These are phyloP conservation scores for Mercurialis annua DNA, from an alignment of 345 rosid genomes.

Conservation along the genomic window DNA sequence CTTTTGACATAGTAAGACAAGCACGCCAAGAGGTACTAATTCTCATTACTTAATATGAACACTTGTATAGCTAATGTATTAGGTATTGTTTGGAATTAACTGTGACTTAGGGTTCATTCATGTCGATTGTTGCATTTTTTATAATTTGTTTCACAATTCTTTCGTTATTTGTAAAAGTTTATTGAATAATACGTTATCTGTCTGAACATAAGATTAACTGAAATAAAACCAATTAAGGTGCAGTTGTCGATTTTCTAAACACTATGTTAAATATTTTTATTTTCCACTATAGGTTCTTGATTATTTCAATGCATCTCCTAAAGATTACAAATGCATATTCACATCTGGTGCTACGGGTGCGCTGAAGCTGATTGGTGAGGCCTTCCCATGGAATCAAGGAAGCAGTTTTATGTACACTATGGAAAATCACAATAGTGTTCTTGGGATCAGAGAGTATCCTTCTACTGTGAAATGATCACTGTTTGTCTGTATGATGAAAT, in stretches of 20 bases:
- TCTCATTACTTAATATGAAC: background rate
- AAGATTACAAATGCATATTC: constrained; percentile 78
- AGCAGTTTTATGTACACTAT: constrained; percentile 75
- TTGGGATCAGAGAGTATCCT: constrained; percentile 98
- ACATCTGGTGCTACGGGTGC: constrained; percentile 98
- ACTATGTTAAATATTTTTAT: no score
- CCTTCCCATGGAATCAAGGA: constrained; percentile 75
- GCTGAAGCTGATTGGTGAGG: constrained; percentile 83
- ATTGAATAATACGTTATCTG: no score
- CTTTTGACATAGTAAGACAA: constrained; percentile 56
- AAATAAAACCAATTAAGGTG: no score
- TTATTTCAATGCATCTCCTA: constrained; percentile 77
- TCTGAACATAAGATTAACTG: no score
- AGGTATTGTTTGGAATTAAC: background rate
- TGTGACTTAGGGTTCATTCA: background rate
- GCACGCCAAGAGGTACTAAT: constrained; percentile 75
- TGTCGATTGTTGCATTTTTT: no score
- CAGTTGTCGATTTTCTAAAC: no score
- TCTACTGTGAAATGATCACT: background rate
- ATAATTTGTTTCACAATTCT: no score
- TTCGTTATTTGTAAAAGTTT: no score
- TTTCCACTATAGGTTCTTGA: constrained; percentile 62
- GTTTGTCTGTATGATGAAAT: background rate
- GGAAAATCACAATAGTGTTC: constrained; percentile 98
- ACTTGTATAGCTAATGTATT: background rate